These are phyloP conservation scores for Geotrichum carabidarum DNA, from an alignment of 1,139 yeast genomes.

Conservation along the genomic window DNA sequence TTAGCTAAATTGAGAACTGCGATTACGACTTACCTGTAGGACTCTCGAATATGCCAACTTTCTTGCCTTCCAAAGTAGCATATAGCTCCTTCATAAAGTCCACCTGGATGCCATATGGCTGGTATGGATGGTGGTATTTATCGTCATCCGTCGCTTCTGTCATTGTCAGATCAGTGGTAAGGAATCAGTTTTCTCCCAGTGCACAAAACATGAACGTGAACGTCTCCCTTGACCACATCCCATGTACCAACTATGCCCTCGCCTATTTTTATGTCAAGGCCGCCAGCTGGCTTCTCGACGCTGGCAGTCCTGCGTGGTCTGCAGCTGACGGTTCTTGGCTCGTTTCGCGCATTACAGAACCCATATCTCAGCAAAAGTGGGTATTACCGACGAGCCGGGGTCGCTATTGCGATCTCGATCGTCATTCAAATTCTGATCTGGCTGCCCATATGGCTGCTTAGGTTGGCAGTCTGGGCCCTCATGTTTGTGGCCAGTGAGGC, in stretches of 20 bases:
- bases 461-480: slow-evolving; percentile 20
- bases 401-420: slow-evolving; percentile 40
- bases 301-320: slow-evolving; percentile 51
- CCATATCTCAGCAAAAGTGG: slow-evolving; percentile 39
- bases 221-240: too few relatives aligned
- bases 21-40: slow-evolving; percentile 73
- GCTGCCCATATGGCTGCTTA: slow-evolving; percentile 35
- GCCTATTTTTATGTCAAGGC: slow-evolving; percentile 47
- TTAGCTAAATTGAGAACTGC: not conserved
- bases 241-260: slow-evolving; percentile 32
- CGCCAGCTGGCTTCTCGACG: slow-evolving; percentile 48
- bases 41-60: slow-evolving; percentile 80
- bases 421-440: slow-evolving; percentile 40
- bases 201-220: too few relatives aligned
- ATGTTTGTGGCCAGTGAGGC: slow-evolving; percentile 8
- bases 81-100: slow-evolving; percentile 73
- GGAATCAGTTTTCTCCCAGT: too few relatives aligned
- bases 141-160: not conserved
- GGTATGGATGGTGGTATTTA: slow-evolving; percentile 66
- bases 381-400: slow-evolving; percentile 38
- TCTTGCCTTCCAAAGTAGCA: slow-evolving; percentile 54
- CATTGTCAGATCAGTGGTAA: not conserved
- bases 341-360: slow-evolving; percentile 47
- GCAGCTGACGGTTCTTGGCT: slow-evolving; percentile 50
- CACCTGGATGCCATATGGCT: slow-evolving; percentile 73